Base-by-base conservation (phyloP, 805 yeast genomes). In the Metschnikowia picachoensis region DNA sequence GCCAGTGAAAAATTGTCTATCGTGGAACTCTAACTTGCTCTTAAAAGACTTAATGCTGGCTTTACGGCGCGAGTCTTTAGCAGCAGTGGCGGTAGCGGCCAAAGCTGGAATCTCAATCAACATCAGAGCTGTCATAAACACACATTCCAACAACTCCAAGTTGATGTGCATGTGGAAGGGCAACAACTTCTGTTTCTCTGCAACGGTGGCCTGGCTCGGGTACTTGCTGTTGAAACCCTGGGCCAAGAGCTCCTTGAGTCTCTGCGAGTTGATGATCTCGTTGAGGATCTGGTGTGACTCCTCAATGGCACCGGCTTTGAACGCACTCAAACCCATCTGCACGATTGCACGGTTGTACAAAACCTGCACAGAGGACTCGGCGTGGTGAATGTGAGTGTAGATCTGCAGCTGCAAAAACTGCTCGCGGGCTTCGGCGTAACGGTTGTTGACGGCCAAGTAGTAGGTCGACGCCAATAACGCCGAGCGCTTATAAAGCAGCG, bases 111-210 rank as follows among this genome's bases (percentile, higher is more conserved):
- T 83, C 74, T 95, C 99, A 56, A 88, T 80, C 62, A 94, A 78
- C 68, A 94, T 74, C 29, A 96, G 87, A 48, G 88, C 77, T 11
- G 98, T 94, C 75, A 90, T 80, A 77, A 85, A 92, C 39, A 88
- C 96, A 64, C 95, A 86, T 71, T 94, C 99, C 55, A 94, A 78
- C 60, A 94, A 80, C 74, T 95, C 98, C 59, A 92, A 75, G 70
- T 94, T 94, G 67, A 94, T 92, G 72, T 94, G 99, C 87, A 89
- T 90, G 72, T 94, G 99, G 85, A 86, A 94, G 48, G 99, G 99
- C 64, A 94, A 76, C 65, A 90, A 79, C 64, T 91, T 83, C 69
- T 84, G 92, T 60, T 76, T 80, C 61, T 86, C 95, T 50, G 77
- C 79, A 38, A 76, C 68, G 25, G 81, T 64, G 14, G 76, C 73